Percentiles rank a stretch among this genome's conserved stretches.
These are phyloP conservation scores for Pseudonitzschia multiseries DNA, from an alignment of 108 stramenopile species.

Conservation along the genomic window DNA sequence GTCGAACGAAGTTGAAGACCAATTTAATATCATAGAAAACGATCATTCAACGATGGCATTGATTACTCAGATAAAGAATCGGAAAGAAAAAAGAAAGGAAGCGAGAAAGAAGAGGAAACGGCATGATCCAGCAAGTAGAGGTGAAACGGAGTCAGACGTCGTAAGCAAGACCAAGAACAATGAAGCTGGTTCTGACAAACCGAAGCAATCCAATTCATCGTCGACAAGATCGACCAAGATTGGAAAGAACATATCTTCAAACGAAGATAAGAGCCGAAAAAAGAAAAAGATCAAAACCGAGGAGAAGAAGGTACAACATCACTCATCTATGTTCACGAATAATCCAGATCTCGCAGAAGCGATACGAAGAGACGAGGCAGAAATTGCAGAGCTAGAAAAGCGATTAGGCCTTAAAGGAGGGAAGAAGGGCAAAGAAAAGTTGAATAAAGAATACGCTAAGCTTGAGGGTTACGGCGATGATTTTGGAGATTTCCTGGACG, in stretches of 20 bases:
- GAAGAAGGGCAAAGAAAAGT: constrained; percentile 33
- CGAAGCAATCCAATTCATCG: not conserved
- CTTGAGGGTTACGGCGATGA: constrained; percentile 85
- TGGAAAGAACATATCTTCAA: not conserved
- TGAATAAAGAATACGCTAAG: constrained; percentile 78
- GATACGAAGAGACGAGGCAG: constrained; percentile 71
- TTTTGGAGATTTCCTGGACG: constrained; percentile 82
- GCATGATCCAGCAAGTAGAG: not conserved
- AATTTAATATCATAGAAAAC: not conserved
- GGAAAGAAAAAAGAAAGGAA: constrained; percentile 34
- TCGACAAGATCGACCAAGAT: not conserved
- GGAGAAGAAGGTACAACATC: not conserved
- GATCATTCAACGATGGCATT: constrained; percentile 9
- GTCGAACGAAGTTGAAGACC: too few relatives aligned
- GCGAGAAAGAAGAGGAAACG: constrained; percentile 25
- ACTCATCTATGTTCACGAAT: constrained; percentile 15
- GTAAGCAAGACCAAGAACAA: constrained; percentile 8
- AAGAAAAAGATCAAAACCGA: not conserved
- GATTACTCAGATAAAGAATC: constrained; percentile 21
- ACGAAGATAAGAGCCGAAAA: not conserved
- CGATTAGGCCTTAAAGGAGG: constrained; percentile 52
- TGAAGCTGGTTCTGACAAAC: not conserved
- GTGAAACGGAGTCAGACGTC: not conserved
- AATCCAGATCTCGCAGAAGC: constrained; percentile 67
- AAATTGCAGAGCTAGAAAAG: constrained; percentile 78